These are phyloP conservation scores for Cutaneotrichosporon mucoides DNA, from an alignment of 1,284 basidiomycete genomes.

Conservation along the genomic window DNA sequence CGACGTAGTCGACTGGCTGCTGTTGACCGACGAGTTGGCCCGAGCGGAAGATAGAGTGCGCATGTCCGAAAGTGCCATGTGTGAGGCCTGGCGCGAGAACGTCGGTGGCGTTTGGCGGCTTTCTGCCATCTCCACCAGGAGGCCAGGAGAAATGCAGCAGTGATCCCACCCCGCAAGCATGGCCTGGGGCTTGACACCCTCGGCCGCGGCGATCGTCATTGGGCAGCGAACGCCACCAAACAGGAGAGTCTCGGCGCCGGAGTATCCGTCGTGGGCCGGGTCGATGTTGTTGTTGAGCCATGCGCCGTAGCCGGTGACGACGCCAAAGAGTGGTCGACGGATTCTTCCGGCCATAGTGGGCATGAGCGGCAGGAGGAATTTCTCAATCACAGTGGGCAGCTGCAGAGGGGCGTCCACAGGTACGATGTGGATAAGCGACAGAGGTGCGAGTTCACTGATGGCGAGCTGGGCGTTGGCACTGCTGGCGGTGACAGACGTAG, in stretches of 20 bases:
- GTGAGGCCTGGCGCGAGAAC: constrained; percentile 11
- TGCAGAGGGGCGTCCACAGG: constrained; percentile 27
- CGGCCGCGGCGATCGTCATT: not conserved
- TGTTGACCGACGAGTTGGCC: no score
- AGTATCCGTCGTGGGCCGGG: constrained; percentile 2
- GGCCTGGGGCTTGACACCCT: constrained; percentile 19
- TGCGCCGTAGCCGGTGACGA: constrained; percentile 20
- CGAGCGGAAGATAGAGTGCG: not conserved
- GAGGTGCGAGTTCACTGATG: constrained; percentile 11
- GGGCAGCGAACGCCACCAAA: constrained; percentile 35
- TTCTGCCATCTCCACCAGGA: constrained; percentile 5
- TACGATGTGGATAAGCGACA: constrained; percentile 36
- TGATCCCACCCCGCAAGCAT: constrained; percentile 32
- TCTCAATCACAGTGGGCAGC: constrained; percentile 36
- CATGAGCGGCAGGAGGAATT: constrained; percentile 32
- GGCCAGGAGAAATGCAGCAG: constrained; percentile 24
- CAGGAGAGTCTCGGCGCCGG: constrained; percentile 30
- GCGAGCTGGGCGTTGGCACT: not conserved
- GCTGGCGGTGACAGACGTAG: constrained; percentile 11
- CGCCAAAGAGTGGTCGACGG: constrained; percentile 22
- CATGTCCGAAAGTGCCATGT: constrained; percentile 11
- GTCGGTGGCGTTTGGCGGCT: not conserved
- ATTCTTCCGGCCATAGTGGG: constrained; percentile 15
- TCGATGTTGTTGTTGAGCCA: constrained; percentile 23
- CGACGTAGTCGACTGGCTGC: no score